phyloP scores from a whole-genome alignment of 164 flowering plant species.

The Kalanchoe fedtschenkoi region DNA sequence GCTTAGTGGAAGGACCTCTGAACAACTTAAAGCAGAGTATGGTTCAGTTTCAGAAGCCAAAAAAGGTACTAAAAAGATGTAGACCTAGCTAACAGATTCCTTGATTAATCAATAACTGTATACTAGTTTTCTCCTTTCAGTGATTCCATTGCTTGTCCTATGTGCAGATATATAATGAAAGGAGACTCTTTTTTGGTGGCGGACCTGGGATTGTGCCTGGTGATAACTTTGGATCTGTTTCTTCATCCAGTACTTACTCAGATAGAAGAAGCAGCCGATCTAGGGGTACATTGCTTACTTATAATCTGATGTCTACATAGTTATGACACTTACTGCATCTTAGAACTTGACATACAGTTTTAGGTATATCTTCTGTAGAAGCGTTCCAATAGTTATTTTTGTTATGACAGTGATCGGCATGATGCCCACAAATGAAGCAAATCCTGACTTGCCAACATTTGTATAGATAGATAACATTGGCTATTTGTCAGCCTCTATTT shows the following conservation, averaged over 20 bases:
- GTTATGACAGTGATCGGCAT: no score
- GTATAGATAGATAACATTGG: no score
- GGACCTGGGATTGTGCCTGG: conserved; percentile 67
- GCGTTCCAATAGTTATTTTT: neutral
- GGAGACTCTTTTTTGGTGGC: conserved; percentile 77
- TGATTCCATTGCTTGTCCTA: conserved; percentile 2
- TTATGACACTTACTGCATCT: neutral
- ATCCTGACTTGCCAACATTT: no score
- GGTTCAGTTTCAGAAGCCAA: conserved; percentile 99
- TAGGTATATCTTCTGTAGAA: neutral
- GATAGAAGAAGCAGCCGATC: conserved; percentile 72
- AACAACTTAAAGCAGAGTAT: conserved; percentile 97
- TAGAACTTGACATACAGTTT: neutral
- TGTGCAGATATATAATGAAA: conserved; percentile 77
- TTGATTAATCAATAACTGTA: neutral
- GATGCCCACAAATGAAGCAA: no score
- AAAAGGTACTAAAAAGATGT: conserved; percentile 45
- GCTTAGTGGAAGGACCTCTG: conserved; percentile 98
- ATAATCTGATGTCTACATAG: neutral
- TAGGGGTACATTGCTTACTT: conserved; percentile 44
- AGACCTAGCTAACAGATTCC: neutral
- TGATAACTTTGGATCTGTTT: no score
- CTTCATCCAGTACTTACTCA: no score
- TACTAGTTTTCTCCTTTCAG: neutral
- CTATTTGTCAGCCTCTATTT: neutral